Percentiles rank a stretch among this genome's conserved stretches.
These are phyloP conservation scores for Cephalotrichum gorgonifer DNA, from an alignment of 2,329 filamentous ascomycete species.

Conservation along the genomic window DNA sequence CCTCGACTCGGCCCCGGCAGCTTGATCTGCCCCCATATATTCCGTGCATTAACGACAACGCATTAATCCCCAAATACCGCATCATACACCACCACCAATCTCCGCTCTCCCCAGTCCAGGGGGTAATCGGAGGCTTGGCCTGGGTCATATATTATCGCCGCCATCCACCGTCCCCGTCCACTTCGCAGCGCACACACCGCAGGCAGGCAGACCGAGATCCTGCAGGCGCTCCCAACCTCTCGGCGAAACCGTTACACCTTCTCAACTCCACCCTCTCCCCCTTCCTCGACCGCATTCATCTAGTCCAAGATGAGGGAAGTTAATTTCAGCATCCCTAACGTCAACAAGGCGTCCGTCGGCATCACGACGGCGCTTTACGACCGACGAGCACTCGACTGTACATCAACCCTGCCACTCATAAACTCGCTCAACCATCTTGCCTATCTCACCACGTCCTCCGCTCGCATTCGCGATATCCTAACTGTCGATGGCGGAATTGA, in stretches of 20 bases:
- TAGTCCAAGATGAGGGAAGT: constrained; percentile 87
- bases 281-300: not conserved
- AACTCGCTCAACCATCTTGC: constrained; percentile 98
- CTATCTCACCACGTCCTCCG: constrained; percentile 95
- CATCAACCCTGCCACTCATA: constrained; percentile 92
- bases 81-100: constrained; percentile 1
- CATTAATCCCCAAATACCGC: constrained; percentile 1
- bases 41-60: not conserved
- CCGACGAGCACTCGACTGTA: constrained; percentile 93
- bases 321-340: constrained; percentile 98
- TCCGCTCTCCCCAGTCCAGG: constrained; percentile 4
- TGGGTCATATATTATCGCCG: not conserved
- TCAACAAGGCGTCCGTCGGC: constrained; percentile 98
- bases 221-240: not conserved
- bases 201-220: not conserved
- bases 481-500: constrained; percentile 98
- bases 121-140: constrained; percentile 3
- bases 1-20: not conserved
- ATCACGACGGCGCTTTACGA: constrained; percentile 98
- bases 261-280: not conserved
- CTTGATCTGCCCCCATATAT: not conserved
- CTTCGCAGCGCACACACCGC: too few species aligned
- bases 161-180: too few species aligned
- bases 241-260: not conserved
- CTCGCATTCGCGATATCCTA: constrained; percentile 92